Conservation (phyloP, 176 grass and related monocot genomes). For the Saccharum officinarum region DNA sequence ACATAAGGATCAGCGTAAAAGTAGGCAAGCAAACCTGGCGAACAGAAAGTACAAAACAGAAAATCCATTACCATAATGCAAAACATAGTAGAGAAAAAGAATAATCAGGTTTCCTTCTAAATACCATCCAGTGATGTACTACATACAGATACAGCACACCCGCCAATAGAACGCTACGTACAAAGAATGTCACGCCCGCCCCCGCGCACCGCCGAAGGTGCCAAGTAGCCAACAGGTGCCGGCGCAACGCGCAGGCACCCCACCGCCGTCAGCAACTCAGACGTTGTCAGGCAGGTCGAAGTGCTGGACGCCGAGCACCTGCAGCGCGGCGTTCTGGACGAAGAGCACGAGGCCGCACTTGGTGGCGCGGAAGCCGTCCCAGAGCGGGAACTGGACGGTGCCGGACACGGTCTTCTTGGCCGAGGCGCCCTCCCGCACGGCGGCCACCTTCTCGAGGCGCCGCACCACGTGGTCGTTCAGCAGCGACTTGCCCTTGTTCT, state of each 20-base stretch:
- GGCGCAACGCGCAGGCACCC: not conserved
- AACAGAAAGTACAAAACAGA: not conserved
- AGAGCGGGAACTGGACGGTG: constrained; percentile 64
- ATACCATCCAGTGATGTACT: not conserved
- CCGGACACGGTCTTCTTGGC: constrained; percentile 71
- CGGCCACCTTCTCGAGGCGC: constrained; percentile 71
- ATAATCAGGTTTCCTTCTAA: not conserved
- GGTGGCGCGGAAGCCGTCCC: constrained; percentile 73
- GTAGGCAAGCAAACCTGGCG: too few species aligned
- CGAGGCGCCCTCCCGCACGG: constrained; percentile 53
- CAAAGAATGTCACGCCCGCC: constrained; percentile 8
- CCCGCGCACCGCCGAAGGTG: too few species aligned
- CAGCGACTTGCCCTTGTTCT: constrained; percentile 80
- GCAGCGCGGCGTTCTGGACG: constrained; percentile 73
- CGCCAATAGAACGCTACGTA: constrained; percentile 5
- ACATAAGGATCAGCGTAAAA: too few species aligned
- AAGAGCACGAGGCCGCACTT: constrained; percentile 82
- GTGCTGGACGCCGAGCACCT: constrained; percentile 82
- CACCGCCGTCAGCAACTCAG: constrained; percentile 6
- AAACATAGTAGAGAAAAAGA: not conserved
- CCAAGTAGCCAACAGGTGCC: not conserved
- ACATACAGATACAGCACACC: not conserved
- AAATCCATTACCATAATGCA: not conserved
- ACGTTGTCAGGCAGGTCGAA: constrained; percentile 68
- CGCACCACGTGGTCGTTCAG: constrained; percentile 90